Evolutionary conservation across 1,284 basidiomycete genomes (phyloP).

Genomic region (Moesziomyces antarcticus): DNA sequence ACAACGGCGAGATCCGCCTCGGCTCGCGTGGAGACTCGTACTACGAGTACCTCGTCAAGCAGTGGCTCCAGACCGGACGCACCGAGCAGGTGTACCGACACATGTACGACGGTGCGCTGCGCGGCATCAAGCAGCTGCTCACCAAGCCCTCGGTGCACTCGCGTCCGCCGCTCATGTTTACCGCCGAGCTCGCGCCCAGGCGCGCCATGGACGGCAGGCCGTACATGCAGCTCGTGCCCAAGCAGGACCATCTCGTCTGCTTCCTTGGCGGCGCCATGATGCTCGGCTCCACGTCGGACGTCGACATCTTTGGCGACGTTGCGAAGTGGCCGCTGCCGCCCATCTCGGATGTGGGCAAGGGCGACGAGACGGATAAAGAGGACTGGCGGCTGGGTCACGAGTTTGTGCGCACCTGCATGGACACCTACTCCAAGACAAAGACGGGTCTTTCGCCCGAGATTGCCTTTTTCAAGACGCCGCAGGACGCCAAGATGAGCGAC

Average conservation of each 20-base stretch:
- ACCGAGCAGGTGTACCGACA: conserved; percentile 83
- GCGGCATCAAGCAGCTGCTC: conserved; percentile 81
- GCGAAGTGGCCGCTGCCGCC: conserved; percentile 37
- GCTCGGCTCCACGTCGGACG: conserved; percentile 75
- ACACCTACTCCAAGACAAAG: conserved; percentile 80
- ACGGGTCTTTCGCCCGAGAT: conserved; percentile 74
- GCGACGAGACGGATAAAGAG: conserved; percentile 71
- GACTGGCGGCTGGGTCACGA: conserved; percentile 86
- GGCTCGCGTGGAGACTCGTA: conserved; percentile 94
- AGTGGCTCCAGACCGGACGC: conserved; percentile 72
- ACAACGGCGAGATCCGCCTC: conserved; percentile 81
- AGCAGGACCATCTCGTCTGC: conserved; percentile 96
- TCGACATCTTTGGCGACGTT: conserved; percentile 31
- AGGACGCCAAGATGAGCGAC: conserved; percentile 26
- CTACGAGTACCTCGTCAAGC: conserved; percentile 84
- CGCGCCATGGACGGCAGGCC: conserved; percentile 7
- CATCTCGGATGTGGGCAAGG: conserved; percentile 72
- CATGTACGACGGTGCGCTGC: conserved; percentile 89
- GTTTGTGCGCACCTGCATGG: conserved; percentile 85
- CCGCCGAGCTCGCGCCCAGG: conserved; percentile 75
- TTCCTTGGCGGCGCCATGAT: conserved; percentile 92
- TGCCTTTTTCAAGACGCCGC: conserved; percentile 54
- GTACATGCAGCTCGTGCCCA: conserved; percentile 73
- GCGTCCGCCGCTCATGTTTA: conserved; percentile 75
- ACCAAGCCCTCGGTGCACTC: conserved; percentile 70